phyloP scores from a whole-genome alignment of 2,329 filamentous ascomycete species.

The Apiospora koreana region DNA sequence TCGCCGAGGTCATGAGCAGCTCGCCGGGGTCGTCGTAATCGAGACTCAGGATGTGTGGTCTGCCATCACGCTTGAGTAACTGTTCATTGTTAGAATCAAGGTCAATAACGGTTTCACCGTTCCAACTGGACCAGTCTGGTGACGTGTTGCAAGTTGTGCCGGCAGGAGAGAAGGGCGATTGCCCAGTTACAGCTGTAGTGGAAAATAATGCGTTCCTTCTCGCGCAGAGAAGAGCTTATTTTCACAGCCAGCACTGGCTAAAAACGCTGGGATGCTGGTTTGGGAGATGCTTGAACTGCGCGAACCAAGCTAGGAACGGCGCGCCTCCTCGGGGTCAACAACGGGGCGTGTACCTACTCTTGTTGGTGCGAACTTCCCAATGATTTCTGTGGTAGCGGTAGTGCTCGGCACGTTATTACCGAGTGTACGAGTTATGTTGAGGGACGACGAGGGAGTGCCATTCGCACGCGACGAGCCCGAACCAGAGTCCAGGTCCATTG shows the following conservation, averaged over 20 bases:
- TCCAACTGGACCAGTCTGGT: neutral
- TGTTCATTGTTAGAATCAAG: constrained; percentile 27
- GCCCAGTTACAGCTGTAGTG: neutral
- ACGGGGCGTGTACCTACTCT: constrained; percentile 60
- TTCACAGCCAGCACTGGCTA: no score
- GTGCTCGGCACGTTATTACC: constrained; percentile 45
- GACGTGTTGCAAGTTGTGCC: neutral
- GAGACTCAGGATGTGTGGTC: constrained; percentile 77
- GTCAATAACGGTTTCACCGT: neutral
- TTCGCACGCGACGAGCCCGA: constrained; percentile 41
- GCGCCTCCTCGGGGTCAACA: neutral
- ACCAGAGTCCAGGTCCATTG: constrained; percentile 57
- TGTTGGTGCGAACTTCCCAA: constrained; percentile 75
- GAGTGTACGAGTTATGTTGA: constrained; percentile 53
- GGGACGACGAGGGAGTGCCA: constrained; percentile 37
- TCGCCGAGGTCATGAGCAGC: constrained; percentile 85
- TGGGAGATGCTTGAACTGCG: neutral
- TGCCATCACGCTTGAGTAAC: constrained; percentile 62
- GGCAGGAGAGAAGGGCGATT: neutral
- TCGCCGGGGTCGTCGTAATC: constrained; percentile 97
- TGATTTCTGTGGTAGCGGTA: constrained; percentile 75
- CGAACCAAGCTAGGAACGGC: constrained; percentile 4
- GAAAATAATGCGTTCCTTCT: no score
- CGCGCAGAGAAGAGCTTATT: no score
- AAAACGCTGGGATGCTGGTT: no score